A percentile compares a stretch with the other conserved stretches of the same genome.
Conservation (phyloP, 1,284 basidiomycete genomes). For the Mrakiaceae sp. region DNA sequence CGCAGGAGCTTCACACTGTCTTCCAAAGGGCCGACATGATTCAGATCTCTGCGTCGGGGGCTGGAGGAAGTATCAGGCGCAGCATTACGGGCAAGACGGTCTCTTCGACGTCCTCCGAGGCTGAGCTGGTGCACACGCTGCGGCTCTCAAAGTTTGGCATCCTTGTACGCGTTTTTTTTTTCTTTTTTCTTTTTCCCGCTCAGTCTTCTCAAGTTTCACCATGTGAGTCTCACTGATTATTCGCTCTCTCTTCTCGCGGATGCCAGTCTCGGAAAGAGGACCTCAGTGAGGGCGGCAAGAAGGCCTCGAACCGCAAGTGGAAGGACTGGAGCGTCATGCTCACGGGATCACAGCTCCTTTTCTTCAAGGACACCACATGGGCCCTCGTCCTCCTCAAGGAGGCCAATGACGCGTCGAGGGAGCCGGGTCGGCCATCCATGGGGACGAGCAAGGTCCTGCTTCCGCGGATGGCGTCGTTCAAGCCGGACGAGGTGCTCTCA, state of each 20-base stretch:
- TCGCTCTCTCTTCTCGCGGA: too few species aligned
- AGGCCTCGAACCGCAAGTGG: slow-evolving; percentile 73
- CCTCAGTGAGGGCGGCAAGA: slow-evolving; percentile 60
- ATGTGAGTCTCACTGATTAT: neutral
- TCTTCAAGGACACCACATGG: slow-evolving; percentile 77
- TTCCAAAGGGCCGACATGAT: slow-evolving; percentile 65
- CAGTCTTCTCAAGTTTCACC: neutral
- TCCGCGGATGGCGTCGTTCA: slow-evolving; percentile 51
- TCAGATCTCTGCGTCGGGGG: slow-evolving; percentile 34
- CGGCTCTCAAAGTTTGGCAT: slow-evolving; percentile 69
- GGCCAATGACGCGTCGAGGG: slow-evolving; percentile 27
- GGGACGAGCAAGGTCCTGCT: slow-evolving; percentile 26
- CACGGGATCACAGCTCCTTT: slow-evolving; percentile 79
- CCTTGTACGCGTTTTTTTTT: too few species aligned
- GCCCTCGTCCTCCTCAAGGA: slow-evolving; percentile 49
- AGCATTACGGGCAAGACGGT: neutral
- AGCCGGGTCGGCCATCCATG: neutral
- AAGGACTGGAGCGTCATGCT: slow-evolving; percentile 73
- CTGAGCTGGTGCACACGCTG: slow-evolving; percentile 33
- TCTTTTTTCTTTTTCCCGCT: too few species aligned
- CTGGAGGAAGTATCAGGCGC: slow-evolving; percentile 13
- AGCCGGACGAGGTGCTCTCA: slow-evolving; percentile 77
- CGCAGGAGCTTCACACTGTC: slow-evolving; percentile 51
- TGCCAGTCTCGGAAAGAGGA: slow-evolving; percentile 45
- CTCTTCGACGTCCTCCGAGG: too few species aligned